phyloP scores from a whole-genome alignment of 495 filamentous ascomycete species.

The Annulohypoxylon moriforme region DNA sequence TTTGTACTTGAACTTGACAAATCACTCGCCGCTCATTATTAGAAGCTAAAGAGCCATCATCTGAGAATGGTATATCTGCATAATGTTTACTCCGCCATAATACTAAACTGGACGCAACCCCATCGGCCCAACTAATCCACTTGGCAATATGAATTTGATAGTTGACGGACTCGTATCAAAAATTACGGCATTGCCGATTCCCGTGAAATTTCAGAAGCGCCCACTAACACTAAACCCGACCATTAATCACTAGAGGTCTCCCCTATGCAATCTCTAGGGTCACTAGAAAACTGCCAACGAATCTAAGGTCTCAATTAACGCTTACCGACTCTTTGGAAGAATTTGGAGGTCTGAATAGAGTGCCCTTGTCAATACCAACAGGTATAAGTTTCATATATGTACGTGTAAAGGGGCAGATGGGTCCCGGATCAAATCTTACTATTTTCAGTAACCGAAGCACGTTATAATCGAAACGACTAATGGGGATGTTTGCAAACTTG shows the following conservation, averaged over 20 bases:
- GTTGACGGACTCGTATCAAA: neutral
- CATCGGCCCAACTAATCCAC: neutral
- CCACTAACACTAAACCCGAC: neutral
- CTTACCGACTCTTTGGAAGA: slow-evolving; percentile 1
- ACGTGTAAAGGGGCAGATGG: neutral
- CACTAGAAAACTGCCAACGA: neutral
- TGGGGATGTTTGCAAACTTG: slow-evolving; percentile 1
- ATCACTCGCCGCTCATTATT: neutral
- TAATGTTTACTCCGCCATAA: neutral
- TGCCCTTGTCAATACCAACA: neutral
- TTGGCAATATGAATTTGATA: neutral
- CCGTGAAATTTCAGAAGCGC: neutral
- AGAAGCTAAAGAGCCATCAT: neutral
- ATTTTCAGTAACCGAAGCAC: neutral
- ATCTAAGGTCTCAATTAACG: neutral
- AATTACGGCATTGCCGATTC: neutral
- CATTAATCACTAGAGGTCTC: neutral
- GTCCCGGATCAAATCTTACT: neutral
- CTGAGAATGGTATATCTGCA: neutral
- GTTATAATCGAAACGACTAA: neutral
- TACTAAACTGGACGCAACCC: neutral
- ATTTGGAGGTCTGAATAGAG: neutral
- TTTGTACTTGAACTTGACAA: neutral
- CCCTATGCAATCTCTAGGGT: neutral
- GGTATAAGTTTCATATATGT: neutral